phyloP scores from a whole-genome alignment of 2,329 filamentous ascomycete species.

The Chrysoporthe deuterocubensis region DNA sequence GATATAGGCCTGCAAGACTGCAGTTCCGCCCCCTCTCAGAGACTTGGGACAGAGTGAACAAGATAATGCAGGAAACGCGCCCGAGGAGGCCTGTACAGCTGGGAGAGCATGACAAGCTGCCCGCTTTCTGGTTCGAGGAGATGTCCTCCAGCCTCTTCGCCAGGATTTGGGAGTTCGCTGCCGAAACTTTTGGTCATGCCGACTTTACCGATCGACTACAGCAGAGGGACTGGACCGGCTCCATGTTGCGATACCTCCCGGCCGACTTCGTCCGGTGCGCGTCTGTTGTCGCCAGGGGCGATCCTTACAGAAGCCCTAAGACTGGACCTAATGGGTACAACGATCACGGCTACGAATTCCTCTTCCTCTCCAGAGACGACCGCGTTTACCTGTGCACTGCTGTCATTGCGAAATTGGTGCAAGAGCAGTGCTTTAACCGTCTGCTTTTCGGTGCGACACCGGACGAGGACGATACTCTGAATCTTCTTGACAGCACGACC shows the following conservation, averaged over 20 bases:
- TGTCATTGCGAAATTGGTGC: slow-evolving; percentile 43
- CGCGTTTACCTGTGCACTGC: slow-evolving; percentile 40
- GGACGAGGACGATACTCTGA: slow-evolving; percentile 35
- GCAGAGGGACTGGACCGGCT: slow-evolving; percentile 19
- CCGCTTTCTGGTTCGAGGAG: slow-evolving; percentile 26
- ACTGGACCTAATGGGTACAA: background rate
- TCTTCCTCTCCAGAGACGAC: slow-evolving; percentile 20
- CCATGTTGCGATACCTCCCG: slow-evolving; percentile 20
- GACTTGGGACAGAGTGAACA: slow-evolving; percentile 8
- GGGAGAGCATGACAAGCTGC: slow-evolving; percentile 20
- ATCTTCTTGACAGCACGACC: slow-evolving; percentile 24
- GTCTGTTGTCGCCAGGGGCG: slow-evolving; percentile 26
- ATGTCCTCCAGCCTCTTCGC: slow-evolving; percentile 22
- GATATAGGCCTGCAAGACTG: slow-evolving; percentile 11
- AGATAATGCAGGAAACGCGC: background rate
- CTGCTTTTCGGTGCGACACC: slow-evolving; percentile 45
- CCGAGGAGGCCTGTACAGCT: slow-evolving; percentile 13
- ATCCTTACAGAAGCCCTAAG: slow-evolving; percentile 9
- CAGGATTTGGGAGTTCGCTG: slow-evolving; percentile 26
- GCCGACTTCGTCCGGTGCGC: slow-evolving; percentile 23
- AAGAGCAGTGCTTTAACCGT: slow-evolving; percentile 43
- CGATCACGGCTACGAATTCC: slow-evolving; percentile 21
- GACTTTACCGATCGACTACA: background rate
- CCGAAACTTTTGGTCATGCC: slow-evolving; percentile 18
- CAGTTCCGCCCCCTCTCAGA: slow-evolving; percentile 13